A percentile compares a stretch with the other conserved stretches of the same genome.
Conservation (phyloP, 495 filamentous ascomycete species). For the Xylaria flabelliformis region DNA sequence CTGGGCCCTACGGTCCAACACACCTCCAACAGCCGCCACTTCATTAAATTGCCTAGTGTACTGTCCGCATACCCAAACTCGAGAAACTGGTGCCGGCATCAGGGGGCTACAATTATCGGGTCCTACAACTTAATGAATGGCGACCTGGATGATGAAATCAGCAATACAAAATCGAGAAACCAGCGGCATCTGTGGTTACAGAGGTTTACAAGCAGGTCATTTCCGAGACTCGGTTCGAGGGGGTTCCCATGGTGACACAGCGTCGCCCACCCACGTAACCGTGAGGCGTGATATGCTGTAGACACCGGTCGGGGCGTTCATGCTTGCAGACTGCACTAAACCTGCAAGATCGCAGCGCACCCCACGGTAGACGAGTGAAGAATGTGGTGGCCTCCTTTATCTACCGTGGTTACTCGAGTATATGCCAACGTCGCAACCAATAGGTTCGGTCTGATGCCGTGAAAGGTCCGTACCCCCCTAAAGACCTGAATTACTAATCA, state of each 20-base stretch:
- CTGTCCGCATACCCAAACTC: neutral
- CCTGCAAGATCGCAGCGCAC: slow-evolving; percentile 14
- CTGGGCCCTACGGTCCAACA: neutral
- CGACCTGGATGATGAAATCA: neutral
- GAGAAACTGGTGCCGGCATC: slow-evolving; percentile 12
- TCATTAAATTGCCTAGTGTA: neutral
- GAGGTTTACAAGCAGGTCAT: slow-evolving; percentile 9
- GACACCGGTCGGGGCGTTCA: neutral
- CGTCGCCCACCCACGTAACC: slow-evolving; percentile 16
- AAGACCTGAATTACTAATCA: neutral
- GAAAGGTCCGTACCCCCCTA: neutral
- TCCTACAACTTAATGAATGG: neutral
- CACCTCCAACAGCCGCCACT: neutral
- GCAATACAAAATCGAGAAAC: neutral
- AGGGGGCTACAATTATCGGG: neutral
- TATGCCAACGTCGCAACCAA: neutral
- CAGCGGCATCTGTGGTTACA: neutral
- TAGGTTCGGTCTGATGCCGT: neutral
- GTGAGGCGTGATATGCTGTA: slow-evolving; percentile 17
- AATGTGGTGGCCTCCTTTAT: neutral
- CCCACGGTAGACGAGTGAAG: slow-evolving; percentile 3
- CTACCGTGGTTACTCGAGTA: neutral
- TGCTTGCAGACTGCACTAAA: neutral
- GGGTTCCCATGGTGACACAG: slow-evolving; percentile 13
- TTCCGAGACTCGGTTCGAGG: slow-evolving; percentile 1